phyloP scores from a whole-genome alignment of 1,139 yeast species.

The Yamadazyma mexicana region DNA sequence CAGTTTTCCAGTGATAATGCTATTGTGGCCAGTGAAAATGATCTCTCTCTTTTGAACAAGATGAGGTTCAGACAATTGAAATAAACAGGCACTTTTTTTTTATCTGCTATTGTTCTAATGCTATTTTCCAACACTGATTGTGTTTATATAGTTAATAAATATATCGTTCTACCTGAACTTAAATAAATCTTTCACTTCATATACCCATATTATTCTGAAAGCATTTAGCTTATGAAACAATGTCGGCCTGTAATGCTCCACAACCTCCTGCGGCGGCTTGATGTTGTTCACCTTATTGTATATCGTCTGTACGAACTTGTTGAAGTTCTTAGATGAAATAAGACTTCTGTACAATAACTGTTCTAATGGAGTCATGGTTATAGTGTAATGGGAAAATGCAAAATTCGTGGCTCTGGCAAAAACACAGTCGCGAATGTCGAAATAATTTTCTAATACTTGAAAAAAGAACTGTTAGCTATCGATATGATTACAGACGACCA shows the following conservation, averaged over 20 bases:
- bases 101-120: too few species aligned
- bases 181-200: conserved; percentile 60
- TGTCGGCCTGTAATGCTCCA: conserved; percentile 47
- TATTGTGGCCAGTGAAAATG: conserved; percentile 70
- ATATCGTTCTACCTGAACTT: conserved; percentile 29
- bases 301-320: conserved; percentile 63
- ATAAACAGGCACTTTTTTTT: too few species aligned
- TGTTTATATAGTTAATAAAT: too few species aligned
- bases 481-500: conserved; percentile 83
- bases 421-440: conserved; percentile 3
- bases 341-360: conserved; percentile 49
- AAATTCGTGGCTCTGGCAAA: too few species aligned
- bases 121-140: too few species aligned
- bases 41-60: conserved; percentile 65
- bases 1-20: conserved; percentile 69
- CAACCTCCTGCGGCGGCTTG: conserved; percentile 25
- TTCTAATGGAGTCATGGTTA: conserved; percentile 43
- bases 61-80: conserved; percentile 46
- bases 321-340: conserved; percentile 63
- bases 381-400: too few species aligned
- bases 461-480: not conserved
- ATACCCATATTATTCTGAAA: conserved; percentile 58
- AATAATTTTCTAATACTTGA: too few species aligned
- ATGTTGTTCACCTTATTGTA: conserved; percentile 70
- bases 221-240: conserved; percentile 58